Evolutionary conservation across 2,329 filamentous ascomycete genomes (phyloP), one percentile per base, ranked within the genome.

Genomic region (Penicillium sp.): DNA sequence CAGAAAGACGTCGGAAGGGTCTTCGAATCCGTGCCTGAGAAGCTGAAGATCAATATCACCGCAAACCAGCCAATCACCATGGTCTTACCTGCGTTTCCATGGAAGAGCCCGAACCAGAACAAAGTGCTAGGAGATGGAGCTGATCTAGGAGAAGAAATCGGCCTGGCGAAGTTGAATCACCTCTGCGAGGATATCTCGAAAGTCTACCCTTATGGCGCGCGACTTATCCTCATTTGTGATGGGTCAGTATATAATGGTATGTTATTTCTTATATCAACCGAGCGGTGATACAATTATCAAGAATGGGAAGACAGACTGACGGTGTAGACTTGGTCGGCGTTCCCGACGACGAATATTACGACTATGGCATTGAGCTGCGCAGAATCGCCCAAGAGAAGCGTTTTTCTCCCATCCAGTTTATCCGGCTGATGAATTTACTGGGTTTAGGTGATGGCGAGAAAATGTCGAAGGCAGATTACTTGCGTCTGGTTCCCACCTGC

Each of bases 11-110:
- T 39, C n/a, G 52, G 52, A n/a, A 51, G 16, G 35, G 52, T 51
- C n/a, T 55, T 55, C 15, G 41, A 51, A 2, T 45, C 47, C 13
- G 13, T 51, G 35, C 8, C 41, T 13, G 52, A 51, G 3, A 55
- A 55, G 41, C 16, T 55, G 29, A 55, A 46, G 40, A 7, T n/a
- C 13, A 37, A 55, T 46, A 51, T 51, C 21, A 32, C 27, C 9
- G 35, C 40, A 12, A 51, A 55, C 6, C 40, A 51, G n/a, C 47
- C 35, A n/a, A 46, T 51, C 13, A 55, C 52, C 8, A 55, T 55
- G 52, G 40, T 55, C 3, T 27, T 55, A 12, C 52, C 52, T 34
- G 52, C 52, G n/a, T 55, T 55, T 21, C 52, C 52, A 35, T 55
- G 52, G 52, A 55, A 55, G 13, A 55, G 39, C 7, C 52, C 52